Conservation (phyloP, 768 basidiomycete species). For the Gelatoporia subvermispora region DNA sequence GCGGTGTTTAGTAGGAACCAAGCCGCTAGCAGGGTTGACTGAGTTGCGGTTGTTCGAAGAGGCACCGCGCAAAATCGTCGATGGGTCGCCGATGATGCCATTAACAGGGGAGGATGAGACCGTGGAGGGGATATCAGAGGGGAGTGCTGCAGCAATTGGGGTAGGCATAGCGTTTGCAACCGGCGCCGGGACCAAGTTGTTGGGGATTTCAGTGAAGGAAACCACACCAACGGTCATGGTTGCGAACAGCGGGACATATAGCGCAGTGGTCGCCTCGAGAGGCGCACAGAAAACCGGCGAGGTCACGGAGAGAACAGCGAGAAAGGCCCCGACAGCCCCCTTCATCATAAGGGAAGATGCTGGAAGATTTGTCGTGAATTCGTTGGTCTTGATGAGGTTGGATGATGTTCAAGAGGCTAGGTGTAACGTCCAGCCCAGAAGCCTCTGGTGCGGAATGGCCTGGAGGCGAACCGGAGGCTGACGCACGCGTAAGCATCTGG, state of each 20-base stretch:
- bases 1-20: neutral
- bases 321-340: slow-evolving; percentile 9
- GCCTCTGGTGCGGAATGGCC: too few relatives aligned
- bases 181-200: neutral
- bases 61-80: neutral
- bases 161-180: neutral
- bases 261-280: too few relatives aligned
- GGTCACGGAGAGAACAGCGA: slow-evolving; percentile 7
- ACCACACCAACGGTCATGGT: slow-evolving; percentile 10
- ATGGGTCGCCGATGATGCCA: neutral
- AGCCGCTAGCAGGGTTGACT: neutral
- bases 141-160: neutral
- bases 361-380: too few relatives aligned
- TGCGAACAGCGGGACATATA: slow-evolving; percentile 5
- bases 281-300: slow-evolving; percentile 12
- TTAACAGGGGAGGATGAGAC: neutral
- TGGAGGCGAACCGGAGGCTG: too few relatives aligned
- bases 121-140: neutral
- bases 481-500: too few relatives aligned
- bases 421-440: slow-evolving; percentile 1
- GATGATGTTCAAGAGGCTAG: neutral
- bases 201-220: slow-evolving; percentile 13
- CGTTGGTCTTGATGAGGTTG: slow-evolving; percentile 10
- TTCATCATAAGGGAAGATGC: neutral
- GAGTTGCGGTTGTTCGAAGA: neutral